A percentile compares a stretch with the other conserved stretches of the same genome.
These are phyloP conservation scores for Vanderwaltozyma yarrowii DNA, from an alignment of 805 yeast species.

Conservation along the genomic window DNA sequence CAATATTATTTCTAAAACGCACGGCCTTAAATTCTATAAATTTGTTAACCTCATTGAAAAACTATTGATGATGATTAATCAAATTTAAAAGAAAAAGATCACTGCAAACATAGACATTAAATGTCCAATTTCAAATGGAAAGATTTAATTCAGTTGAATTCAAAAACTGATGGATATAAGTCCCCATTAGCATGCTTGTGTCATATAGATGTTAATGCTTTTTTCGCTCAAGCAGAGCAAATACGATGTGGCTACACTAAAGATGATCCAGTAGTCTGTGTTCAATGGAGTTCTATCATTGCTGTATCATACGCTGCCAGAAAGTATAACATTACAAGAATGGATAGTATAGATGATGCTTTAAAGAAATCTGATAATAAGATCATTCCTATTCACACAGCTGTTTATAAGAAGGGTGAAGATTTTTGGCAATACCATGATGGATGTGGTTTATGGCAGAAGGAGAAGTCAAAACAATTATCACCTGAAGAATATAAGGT, in stretches of 20 bases:
- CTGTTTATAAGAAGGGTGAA: slow-evolving; percentile 84
- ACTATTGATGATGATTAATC: no score
- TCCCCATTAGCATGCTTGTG: slow-evolving; percentile 73
- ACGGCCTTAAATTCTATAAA: no score
- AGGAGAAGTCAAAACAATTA: slow-evolving; percentile 36
- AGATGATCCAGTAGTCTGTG: slow-evolving; percentile 83
- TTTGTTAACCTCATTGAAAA: no score
- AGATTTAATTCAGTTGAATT: slow-evolving; percentile 40
- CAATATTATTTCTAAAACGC: no score
- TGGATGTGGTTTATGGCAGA: slow-evolving; percentile 26
- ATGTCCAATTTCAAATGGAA: slow-evolving; percentile 39
- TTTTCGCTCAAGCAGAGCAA: slow-evolving; percentile 91
- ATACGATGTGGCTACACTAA: slow-evolving; percentile 52
- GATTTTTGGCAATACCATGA: slow-evolving; percentile 67
- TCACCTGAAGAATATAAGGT: slow-evolving; percentile 73
- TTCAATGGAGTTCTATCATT: slow-evolving; percentile 83
- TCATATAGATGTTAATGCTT: slow-evolving; percentile 88
- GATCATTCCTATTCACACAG: slow-evolving; percentile 78
- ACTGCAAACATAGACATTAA: no score
- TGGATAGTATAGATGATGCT: slow-evolving; percentile 65
- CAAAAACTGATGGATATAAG: slow-evolving; percentile 37
- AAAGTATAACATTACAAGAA: slow-evolving; percentile 66
- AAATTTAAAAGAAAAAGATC: no score
- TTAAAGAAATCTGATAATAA: slow-evolving; percentile 57
- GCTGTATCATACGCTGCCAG: slow-evolving; percentile 91